Conservation (phyloP, 164 flowering plant genomes). For the Nymphaea colorata region DNA sequence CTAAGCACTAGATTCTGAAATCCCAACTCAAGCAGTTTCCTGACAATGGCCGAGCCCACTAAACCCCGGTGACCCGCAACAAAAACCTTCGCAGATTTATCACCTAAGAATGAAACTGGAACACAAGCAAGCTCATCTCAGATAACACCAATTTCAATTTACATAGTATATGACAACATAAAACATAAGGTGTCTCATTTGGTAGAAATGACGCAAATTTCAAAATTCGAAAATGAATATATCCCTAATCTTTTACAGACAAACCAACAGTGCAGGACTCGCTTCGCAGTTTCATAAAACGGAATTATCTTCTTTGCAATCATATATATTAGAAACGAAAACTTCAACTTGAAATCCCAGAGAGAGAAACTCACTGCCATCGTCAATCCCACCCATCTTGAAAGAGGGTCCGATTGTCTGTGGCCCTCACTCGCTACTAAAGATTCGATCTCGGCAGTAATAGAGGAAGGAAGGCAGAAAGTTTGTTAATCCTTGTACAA, state of each 20-base stretch:
- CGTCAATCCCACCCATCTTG: background rate
- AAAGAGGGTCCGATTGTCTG: background rate
- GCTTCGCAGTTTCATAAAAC: background rate
- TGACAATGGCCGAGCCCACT: slow-evolving; percentile 81
- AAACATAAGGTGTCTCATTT: background rate
- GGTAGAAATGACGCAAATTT: no score
- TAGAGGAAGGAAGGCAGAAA: background rate
- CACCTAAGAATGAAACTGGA: slow-evolving; percentile 12
- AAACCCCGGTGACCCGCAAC: slow-evolving; percentile 90
- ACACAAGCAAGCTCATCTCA: background rate
- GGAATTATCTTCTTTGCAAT: background rate
- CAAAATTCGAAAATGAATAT: no score
- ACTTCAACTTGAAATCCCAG: background rate
- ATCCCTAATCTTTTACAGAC: no score
- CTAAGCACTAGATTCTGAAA: slow-evolving; percentile 59
- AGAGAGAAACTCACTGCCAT: background rate
- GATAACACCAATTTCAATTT: background rate
- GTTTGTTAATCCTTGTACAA: no score
- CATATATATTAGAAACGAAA: background rate
- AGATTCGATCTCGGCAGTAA: background rate
- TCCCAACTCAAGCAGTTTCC: slow-evolving; percentile 43
- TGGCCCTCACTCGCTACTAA: background rate
- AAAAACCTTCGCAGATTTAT: slow-evolving; percentile 69
- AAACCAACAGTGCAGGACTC: no score
- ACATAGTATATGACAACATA: background rate